Base-by-base conservation (phyloP, 2,329 filamentous ascomycete genomes). In the Colletotrichum phormii region DNA sequence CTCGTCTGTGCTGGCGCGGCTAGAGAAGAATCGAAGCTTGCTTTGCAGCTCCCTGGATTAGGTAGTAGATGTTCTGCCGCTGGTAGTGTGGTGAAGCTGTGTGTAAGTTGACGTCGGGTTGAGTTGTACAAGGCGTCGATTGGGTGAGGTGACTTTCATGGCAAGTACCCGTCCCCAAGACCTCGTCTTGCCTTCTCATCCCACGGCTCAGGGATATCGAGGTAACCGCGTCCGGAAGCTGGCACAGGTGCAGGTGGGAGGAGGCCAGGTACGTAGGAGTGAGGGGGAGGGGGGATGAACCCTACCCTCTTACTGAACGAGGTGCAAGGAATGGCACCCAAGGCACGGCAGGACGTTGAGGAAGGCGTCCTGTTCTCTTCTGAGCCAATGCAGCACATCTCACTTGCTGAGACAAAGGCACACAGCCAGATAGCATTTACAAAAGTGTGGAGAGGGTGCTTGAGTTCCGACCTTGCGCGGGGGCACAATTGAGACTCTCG, bases 401-500 rank as follows among this genome's bases (percentile, higher is more conserved):
- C 33, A 64, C 60, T 70, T 53, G 58, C 65, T 60, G 70, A 70
- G 70, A 70, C 70, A 54, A 64, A 42, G 13, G 6, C 37, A 15
- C 37, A 42, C 37, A 42, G 49, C 58, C 46, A 42, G 31, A 42
- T 18, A 57, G 35, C 53, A 72, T 55, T 37, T 35, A 58, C 26
- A 59, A 70, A 64, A 42, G 71, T 73, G 71, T 55, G 66, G 66
- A 35, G 61, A 65, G 58, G 49, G 35, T 55, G 37, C 37, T 42
- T 33, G 66, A 54, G 4, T 42, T 61, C 66, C 66, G 66, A 61
- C 58, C 51, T 60, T 31, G 22, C 66, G 71, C 70, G 60, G 62
- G 67, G 71, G 66, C n/a, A 71, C 61, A 35, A 65, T 42, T 65
- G 49, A 71, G 46, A 71, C 61, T 71, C 33, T 55, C 26, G 18